Evolutionary conservation across 2,329 filamentous ascomycete species (phyloP).

Genomic region (Ascocoryne sarcoides): DNA sequence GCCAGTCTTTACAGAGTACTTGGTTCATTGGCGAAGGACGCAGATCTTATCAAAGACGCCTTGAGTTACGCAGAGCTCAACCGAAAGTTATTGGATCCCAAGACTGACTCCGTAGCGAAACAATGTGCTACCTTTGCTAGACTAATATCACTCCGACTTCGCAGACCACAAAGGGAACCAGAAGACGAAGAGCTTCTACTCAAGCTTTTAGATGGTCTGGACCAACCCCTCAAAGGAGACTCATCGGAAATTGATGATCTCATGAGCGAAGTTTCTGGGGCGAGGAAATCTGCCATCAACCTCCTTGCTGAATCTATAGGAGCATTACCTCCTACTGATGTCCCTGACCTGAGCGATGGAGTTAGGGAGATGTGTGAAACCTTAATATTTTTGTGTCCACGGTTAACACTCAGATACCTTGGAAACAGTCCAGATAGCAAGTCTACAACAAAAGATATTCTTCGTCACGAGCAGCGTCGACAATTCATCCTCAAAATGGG

Average conservation of each 20-base stretch:
- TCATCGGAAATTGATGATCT: constrained; percentile 52
- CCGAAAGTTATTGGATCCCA: constrained; percentile 14
- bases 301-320: constrained; percentile 30
- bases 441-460: constrained; percentile 45
- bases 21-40: constrained; percentile 39
- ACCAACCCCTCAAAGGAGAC: constrained; percentile 51
- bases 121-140: constrained; percentile 45
- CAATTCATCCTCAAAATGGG: constrained; percentile 39
- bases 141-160: constrained; percentile 45
- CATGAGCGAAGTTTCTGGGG: constrained; percentile 44
- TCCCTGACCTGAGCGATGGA: constrained; percentile 8
- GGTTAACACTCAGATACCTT: constrained; percentile 53
- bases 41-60: constrained; percentile 41
- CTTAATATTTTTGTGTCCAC: constrained; percentile 49
- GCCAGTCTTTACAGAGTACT: constrained; percentile 39
- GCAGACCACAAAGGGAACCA: constrained; percentile 31
- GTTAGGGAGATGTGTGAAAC: constrained; percentile 39
- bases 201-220: constrained; percentile 45
- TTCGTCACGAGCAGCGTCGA: constrained; percentile 54
- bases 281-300: constrained; percentile 45
- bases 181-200: constrained; percentile 36
- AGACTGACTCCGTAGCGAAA: constrained; percentile 23
- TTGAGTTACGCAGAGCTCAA: constrained; percentile 45
- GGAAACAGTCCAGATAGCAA: constrained; percentile 46
- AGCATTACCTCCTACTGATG: neutral